Evolutionary conservation across 2,329 filamentous ascomycete genomes (phyloP), one percentile per base, ranked within the genome.

Genomic region (Colletotrichum acutatum): DNA sequence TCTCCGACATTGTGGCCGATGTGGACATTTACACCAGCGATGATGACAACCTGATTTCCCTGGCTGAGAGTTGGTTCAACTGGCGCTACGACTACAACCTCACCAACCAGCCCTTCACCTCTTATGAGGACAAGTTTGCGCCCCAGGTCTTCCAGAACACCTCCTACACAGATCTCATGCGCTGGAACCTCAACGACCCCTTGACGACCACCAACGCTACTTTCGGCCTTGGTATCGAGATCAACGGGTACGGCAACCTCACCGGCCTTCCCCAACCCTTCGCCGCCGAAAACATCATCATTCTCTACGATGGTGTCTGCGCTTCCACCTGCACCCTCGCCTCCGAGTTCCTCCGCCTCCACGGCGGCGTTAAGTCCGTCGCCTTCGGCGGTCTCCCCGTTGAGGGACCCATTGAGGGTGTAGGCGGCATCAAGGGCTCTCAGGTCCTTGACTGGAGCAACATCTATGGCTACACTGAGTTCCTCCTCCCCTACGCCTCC

Each of bases 261-360:
- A 77, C 82, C 22, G 86, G 87, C 76, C 83, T 86, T 56, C 82
- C 85, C 0, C 82, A 85, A 74, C 89, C 89, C 2, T 92, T 92
- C 78, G 83, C 82, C 1, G 82, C 89, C 2, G 87, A 91, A 70
- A 86, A 92, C 77, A 86, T 92, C 57, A 83, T 91, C 53, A 80
- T 91, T 22, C 82, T 91, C n/a, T 86, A 87, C 64, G 90, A 91
- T 76, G 89, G 89, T 42, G 85, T 87, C 76, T 91, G 90, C 78
- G 86, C 86, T 26, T 90, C 88, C 0, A 88, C 89, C 3, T 91
- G 90, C 80, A 86, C 88, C 4, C 82, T 90, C 4, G 89, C 90
- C 74, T 84, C 85, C 12, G 87, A 91, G 75, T 84, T 90, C 76
- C 81, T 91, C 76, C 85, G 85, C 28, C 79, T 84, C 30, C 84